These are phyloP conservation scores for Plasmodium ovale DNA, from an alignment of 169 alveolate genomes.

Conservation along the genomic window DNA sequence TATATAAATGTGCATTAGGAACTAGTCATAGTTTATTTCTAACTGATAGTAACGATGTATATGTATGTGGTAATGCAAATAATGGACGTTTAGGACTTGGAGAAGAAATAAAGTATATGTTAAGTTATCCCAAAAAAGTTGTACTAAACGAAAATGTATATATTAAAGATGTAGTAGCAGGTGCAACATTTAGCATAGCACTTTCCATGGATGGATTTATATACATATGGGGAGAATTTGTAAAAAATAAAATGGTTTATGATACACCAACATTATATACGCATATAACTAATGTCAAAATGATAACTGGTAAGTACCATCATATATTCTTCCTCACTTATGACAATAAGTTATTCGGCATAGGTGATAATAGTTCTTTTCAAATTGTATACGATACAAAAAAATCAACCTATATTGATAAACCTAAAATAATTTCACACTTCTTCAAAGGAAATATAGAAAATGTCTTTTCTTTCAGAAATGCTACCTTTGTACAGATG, in stretches of 20 bases:
- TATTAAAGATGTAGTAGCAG: constrained; percentile 81
- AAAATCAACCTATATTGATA: constrained; percentile 36
- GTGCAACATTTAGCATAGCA: constrained; percentile 80
- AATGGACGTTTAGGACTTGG: constrained; percentile 85
- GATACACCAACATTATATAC: constrained; percentile 57
- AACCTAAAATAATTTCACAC: constrained; percentile 68
- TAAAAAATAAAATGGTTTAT: constrained; percentile 29
- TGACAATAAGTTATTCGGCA: constrained; percentile 50
- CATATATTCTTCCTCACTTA: constrained; percentile 30
- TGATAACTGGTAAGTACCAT: constrained; percentile 20
- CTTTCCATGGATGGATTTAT: constrained; percentile 80
- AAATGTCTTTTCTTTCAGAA: constrained; percentile 1
- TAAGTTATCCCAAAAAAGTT: constrained; percentile 62
- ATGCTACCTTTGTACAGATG: constrained; percentile 8
- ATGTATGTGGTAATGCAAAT: constrained; percentile 89
- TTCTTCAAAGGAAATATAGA: constrained; percentile 70
- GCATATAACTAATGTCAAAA: constrained; percentile 73
- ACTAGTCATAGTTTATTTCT: constrained; percentile 84
- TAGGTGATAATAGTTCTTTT: constrained; percentile 76
- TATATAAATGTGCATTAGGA: constrained; percentile 88
- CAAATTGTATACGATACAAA: constrained; percentile 37
- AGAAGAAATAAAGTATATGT: constrained; percentile 1
- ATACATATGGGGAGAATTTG: constrained; percentile 83
- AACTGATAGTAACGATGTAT: constrained; percentile 82
- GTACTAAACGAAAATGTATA: constrained; percentile 52